Evolutionary conservation across 305 asterid species (phyloP), one percentile per base, ranked within the genome.

Genomic region (Ruellia speciosa): DNA sequence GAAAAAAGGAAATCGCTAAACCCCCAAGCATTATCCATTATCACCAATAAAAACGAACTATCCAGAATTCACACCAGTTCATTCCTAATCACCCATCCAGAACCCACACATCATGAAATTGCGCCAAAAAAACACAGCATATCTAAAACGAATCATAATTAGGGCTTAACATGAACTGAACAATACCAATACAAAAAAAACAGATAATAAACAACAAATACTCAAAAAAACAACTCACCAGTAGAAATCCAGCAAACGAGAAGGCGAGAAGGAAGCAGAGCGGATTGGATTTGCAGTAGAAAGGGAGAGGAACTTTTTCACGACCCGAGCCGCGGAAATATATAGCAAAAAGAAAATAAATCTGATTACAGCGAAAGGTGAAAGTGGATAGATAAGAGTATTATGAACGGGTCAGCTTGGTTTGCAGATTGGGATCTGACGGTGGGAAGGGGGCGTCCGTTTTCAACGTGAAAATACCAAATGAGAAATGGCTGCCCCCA

Each of bases 341-440:
- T 54, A 63, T 67, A 56, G 37, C 2, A 47, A 61, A 79, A 61
- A 37, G 41, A 37, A 10, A 6, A 37, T 37, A 37, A 33, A 37
- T 7, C 6, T 37, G 41, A 37, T 0, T 7, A 7, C 11, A 37
- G 41, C 41, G 41, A 37, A 1, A 4, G 41, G 41, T 37, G 41
- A 37, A 37, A 7, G 1, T 37, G 41, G 12, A 7, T 3, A 37
- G 41, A 37, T 37, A 7, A 37, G 41, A 37, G 41, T 7, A 7
- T 7, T n/a, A 37, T 37, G 41, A 10, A 37, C 41, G 41, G 41
- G 5, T 0, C 9, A 7, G 41, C 2, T 37, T 37, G 6, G 0
- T 17, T 19, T n/a, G 37, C 40, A 52, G 63, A 60, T 58, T 63
- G 37, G 56, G 75, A 69, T 79, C 82, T 50, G 41, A 77, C 70